These are phyloP conservation scores for Tolypocladium tundrense DNA, from an alignment of 2,329 filamentous ascomycete species.

Conservation along the genomic window DNA sequence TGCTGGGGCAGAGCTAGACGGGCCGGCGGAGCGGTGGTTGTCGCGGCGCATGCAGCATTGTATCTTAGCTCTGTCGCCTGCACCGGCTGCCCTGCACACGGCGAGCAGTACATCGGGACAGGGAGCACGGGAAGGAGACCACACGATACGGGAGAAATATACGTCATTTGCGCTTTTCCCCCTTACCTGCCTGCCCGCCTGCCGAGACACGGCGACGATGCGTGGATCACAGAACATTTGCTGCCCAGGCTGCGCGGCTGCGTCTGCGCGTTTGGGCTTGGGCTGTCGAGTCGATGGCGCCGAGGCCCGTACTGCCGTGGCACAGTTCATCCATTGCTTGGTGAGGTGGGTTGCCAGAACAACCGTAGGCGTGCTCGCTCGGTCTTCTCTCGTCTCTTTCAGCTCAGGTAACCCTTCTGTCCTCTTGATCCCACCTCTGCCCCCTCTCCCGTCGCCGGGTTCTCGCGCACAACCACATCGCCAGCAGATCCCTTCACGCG, in stretches of 20 bases:
- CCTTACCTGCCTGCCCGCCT: background rate
- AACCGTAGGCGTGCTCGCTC: background rate
- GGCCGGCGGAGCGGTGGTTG: background rate
- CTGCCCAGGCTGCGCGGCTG: background rate
- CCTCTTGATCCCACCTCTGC: background rate
- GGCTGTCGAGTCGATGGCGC: background rate
- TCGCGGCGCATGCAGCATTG: background rate
- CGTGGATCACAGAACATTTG: background rate
- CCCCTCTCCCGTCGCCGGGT: background rate
- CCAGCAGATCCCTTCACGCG: background rate
- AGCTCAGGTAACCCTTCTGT: background rate
- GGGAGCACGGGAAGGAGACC: background rate
- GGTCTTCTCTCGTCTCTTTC: background rate
- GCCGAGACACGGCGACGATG: background rate
- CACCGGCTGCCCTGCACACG: background rate
- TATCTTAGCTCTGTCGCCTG: background rate
- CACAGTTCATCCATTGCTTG: background rate
- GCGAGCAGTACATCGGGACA: background rate
- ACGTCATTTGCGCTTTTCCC: background rate
- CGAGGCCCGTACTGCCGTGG: background rate
- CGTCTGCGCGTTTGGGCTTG: background rate
- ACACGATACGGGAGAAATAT: background rate
- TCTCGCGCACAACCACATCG: background rate
- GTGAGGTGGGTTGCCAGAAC: background rate
- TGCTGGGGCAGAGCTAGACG: constrained; percentile 28